phyloP scores from a whole-genome alignment of 116 monocot genomes.

The Cymodocea nodosa region DNA sequence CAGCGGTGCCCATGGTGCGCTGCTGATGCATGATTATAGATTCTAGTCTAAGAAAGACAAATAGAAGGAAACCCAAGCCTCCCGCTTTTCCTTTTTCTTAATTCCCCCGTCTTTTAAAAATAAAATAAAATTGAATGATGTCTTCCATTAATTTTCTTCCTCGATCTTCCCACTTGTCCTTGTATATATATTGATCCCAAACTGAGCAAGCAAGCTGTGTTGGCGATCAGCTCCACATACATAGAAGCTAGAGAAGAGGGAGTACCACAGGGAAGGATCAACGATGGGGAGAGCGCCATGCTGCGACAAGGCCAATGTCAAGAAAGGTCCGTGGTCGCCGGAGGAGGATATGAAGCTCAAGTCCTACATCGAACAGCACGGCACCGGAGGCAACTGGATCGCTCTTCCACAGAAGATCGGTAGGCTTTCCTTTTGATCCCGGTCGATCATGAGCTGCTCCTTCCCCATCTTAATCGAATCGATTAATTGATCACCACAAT shows the following conservation, averaged over 20 bases:
- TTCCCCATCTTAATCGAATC: not conserved
- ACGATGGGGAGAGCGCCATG: conserved; percentile 22
- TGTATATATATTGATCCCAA: too few species aligned
- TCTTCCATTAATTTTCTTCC: not conserved
- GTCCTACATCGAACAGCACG: conserved; percentile 16
- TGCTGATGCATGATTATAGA: conserved; percentile 17
- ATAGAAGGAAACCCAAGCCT: conserved; percentile 10
- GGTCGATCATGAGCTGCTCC: too few species aligned
- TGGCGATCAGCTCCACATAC: too few species aligned
- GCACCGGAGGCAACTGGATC: conserved; percentile 29
- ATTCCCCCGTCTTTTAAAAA: too few species aligned
- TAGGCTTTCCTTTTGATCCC: too few species aligned
- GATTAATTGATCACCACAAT: too few species aligned
- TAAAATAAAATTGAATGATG: too few species aligned
- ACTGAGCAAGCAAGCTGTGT: not conserved
- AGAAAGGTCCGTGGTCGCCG: conserved; percentile 24
- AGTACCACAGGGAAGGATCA: not conserved
- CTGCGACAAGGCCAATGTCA: conserved; percentile 25
- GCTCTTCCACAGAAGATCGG: conserved; percentile 24
- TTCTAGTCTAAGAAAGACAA: conserved; percentile 36
- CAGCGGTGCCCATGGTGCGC: conserved; percentile 2
- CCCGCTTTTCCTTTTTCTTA: conserved; percentile 1
- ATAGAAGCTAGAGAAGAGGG: not conserved
- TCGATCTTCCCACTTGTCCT: not conserved
- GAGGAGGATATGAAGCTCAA: conserved; percentile 23